A percentile compares a stretch with the other conserved stretches of the same genome.
These are phyloP conservation scores for Pisolithus thermaeus DNA, from an alignment of 1,284 basidiomycete genomes.

Conservation along the genomic window DNA sequence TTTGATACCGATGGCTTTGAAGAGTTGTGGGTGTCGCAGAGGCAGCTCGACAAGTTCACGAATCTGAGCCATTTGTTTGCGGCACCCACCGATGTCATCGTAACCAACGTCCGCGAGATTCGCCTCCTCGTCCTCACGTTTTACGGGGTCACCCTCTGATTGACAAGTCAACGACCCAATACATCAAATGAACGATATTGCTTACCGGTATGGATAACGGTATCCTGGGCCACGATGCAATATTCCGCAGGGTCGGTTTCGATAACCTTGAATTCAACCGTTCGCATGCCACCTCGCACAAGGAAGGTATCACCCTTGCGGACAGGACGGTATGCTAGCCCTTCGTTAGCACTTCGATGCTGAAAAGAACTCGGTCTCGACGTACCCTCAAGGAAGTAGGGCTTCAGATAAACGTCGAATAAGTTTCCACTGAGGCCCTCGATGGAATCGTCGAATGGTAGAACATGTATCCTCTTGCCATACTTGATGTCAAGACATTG, in stretches of 20 bases:
- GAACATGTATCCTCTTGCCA: slow-evolving; percentile 94
- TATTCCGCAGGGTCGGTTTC: slow-evolving; percentile 94
- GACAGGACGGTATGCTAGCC: slow-evolving; percentile 83
- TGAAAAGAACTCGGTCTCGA: slow-evolving; percentile 2
- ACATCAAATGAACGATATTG: slow-evolving; percentile 2
- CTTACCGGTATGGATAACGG: slow-evolving; percentile 87
- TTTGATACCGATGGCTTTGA: slow-evolving; percentile 99
- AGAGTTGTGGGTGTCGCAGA: slow-evolving; percentile 96
- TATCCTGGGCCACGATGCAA: slow-evolving; percentile 96
- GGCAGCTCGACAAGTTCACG: slow-evolving; percentile 98
- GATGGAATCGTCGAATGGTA: slow-evolving; percentile 98
- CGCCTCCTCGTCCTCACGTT: slow-evolving; percentile 97
- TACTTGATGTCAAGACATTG: slow-evolving; percentile 99
- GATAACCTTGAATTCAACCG: slow-evolving; percentile 98
- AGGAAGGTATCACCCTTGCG: slow-evolving; percentile 98
- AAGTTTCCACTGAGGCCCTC: slow-evolving; percentile 98
- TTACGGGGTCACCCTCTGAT: slow-evolving; percentile 94
- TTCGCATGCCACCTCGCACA: slow-evolving; percentile 94
- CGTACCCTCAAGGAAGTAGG: slow-evolving; percentile 94
- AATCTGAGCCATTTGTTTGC: slow-evolving; percentile 99
- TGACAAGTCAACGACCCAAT: slow-evolving; percentile 13
- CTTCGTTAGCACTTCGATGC: slow-evolving; percentile 8
- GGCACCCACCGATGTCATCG: slow-evolving; percentile 98
- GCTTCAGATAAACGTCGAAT: slow-evolving; percentile 98
- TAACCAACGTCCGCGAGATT: slow-evolving; percentile 97